Evolutionary conservation across 2,329 filamentous ascomycete genomes (phyloP).

Genomic region (Tolypocladium sp.): DNA sequence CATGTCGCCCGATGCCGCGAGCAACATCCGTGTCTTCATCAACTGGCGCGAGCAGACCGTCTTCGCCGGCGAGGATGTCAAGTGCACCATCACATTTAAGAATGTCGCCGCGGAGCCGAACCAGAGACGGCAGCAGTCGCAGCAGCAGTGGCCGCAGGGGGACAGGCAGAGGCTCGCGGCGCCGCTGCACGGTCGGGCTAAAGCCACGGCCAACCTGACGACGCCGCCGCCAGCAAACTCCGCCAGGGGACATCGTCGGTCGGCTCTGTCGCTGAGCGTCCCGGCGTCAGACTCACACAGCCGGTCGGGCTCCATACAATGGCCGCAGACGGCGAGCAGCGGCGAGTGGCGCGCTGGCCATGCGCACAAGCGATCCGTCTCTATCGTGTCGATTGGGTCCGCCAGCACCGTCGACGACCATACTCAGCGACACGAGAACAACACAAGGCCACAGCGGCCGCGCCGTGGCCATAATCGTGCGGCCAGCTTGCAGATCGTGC

Average conservation of each 20-base stretch:
- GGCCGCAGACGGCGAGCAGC: constrained; percentile 25
- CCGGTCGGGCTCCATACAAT: constrained; percentile 38
- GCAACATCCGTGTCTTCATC: constrained; percentile 90
- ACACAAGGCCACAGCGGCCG: constrained; percentile 38
- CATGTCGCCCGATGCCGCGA: constrained; percentile 40
- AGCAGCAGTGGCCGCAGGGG: constrained; percentile 13
- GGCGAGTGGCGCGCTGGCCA: constrained; percentile 33
- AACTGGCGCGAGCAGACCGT: constrained; percentile 90
- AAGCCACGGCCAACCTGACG: constrained; percentile 33
- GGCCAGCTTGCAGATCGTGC: constrained; percentile 66
- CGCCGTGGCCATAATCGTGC: constrained; percentile 64
- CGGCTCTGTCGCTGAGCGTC: constrained; percentile 55
- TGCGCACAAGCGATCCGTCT: constrained; percentile 66
- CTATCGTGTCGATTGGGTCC: constrained; percentile 70
- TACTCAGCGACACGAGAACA: constrained; percentile 29
- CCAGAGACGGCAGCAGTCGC: constrained; percentile 15
- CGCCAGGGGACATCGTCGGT: constrained; percentile 49
- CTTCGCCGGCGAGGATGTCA: constrained; percentile 91
- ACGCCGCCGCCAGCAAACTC: constrained; percentile 31
- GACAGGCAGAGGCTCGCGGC: constrained; percentile 30
- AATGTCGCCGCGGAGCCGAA: constrained; percentile 54
- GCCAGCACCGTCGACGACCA: constrained; percentile 39
- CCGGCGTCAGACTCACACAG: constrained; percentile 35
- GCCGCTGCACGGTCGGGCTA: constrained; percentile 32
- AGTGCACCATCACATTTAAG: constrained; percentile 93